These are phyloP conservation scores for Paraphysoderma sedebokerense DNA, from an alignment of 371 early-diverging fungal genomes.

Conservation along the genomic window DNA sequence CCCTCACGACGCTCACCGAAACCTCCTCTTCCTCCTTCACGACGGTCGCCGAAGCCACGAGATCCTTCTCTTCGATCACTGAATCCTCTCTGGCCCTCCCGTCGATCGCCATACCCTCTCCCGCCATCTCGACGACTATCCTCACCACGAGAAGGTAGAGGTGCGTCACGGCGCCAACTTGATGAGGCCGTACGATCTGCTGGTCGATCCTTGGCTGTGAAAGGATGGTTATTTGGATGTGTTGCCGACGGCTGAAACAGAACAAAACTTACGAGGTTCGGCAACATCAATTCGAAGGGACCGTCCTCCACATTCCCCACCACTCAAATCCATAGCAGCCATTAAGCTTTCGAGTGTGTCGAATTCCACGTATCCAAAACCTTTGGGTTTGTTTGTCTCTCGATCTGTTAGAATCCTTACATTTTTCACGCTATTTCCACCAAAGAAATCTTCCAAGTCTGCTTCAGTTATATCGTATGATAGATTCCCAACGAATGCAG, in stretches of 20 bases:
- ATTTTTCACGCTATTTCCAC: conserved; percentile 30
- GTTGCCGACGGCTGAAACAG: neutral
- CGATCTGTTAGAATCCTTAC: conserved; percentile 55
- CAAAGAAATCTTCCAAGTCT: conserved; percentile 53
- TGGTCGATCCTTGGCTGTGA: conserved; percentile 3
- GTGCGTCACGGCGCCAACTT: conserved; percentile 3
- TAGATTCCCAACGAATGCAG: conserved; percentile 74
- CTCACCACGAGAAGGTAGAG: neutral
- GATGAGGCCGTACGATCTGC: too few relatives aligned
- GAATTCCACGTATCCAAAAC: conserved; percentile 90
- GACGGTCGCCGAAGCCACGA: conserved; percentile 23
- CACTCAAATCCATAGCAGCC: conserved; percentile 49
- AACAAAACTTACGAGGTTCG: conserved; percentile 47
- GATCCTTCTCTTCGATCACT: conserved; percentile 16
- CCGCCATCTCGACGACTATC: conserved; percentile 4
- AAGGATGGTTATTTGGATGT: neutral
- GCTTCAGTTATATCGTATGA: conserved; percentile 60
- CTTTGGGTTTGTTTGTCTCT: conserved; percentile 56
- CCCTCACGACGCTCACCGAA: conserved; percentile 14
- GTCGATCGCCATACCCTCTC: conserved; percentile 16
- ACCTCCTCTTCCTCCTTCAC: conserved; percentile 21
- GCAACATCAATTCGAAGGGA: conserved; percentile 69
- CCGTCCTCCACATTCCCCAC: conserved; percentile 45
- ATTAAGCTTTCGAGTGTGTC: conserved; percentile 60
- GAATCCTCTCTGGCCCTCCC: conserved; percentile 30